phyloP scores from a whole-genome alignment of 495 filamentous ascomycete genomes.

The Tuber borchii region DNA sequence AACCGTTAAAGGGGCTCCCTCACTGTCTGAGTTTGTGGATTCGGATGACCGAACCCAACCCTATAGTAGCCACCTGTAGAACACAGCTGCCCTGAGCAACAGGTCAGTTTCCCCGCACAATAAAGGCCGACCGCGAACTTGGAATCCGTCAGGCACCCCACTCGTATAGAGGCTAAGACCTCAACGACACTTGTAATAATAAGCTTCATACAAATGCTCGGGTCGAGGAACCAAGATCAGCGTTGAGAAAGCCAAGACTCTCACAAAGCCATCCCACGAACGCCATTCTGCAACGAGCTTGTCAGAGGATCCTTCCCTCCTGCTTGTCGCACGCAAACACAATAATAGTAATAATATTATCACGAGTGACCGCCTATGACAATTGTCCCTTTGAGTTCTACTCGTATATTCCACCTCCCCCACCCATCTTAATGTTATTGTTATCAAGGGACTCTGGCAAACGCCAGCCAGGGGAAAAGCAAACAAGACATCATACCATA shows the following conservation, averaged over 20 bases:
- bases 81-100: background rate
- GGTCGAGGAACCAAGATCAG: background rate
- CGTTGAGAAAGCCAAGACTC: background rate
- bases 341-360: too few relatives aligned
- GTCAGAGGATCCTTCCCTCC: background rate
- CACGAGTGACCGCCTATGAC: background rate
- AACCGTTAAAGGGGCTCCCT: background rate
- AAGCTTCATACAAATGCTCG: background rate
- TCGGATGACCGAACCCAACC: background rate
- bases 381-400: background rate
- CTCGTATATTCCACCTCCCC: background rate
- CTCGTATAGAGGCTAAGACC: background rate
- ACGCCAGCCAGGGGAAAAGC: background rate
- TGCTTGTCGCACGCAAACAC: too few relatives aligned
- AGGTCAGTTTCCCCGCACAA: background rate
- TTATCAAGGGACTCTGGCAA: background rate
- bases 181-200: background rate
- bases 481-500: background rate
- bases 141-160: background rate
- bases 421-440: background rate
- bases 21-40: background rate
- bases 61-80: background rate
- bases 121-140: background rate
- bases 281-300: background rate
- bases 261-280: background rate